Base-by-base conservation (phyloP, 208 protist genomes). In the Porcisia deanei region DNA sequence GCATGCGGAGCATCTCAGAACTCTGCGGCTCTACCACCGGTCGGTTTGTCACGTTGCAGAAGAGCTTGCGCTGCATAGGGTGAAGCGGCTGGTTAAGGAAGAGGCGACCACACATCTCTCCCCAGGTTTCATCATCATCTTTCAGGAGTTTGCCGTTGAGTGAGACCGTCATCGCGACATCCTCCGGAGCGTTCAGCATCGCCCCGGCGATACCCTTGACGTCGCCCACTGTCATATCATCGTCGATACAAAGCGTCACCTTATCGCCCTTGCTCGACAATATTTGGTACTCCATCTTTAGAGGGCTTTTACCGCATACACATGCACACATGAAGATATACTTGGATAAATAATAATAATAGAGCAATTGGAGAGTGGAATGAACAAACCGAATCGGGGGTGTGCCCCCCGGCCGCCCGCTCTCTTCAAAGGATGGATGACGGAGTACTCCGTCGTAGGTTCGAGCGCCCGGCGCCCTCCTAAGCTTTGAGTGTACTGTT, bases 211-310 rank as follows among this genome's bases (percentile, higher is more conserved):
- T 60, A 3, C 83, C 85, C 25, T 87, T 87, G n/a, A 94, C 89
- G 37, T 97, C 93, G 1, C 76, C 90, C 22, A 95, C 85, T 0
- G 85, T 88, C 89, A 93, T 92, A 18, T 88, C 86, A 59, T 90
- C 88, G 47, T 94, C 91, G 58, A 96, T 87, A 59, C 87, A 85
- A 10, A 94, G 82, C 39, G 83, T 75, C 45, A 76, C 22, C 81
- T 90, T 91, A n/a, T 93, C 85, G 9, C 82, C 70, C 20, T 84
- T 76, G 75, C 89, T 94, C 30, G 88, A 91, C 9, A 96, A 82
- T 22, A 96, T 79, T 9, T 87, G 76, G 47, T 88, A 93, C 60
- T 92, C 79, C 92, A 96, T 96, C 34, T 14, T 7, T 10, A 30
- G 30, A 30, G 30, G 30, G 30, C 30, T 30, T 30, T n/a, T 30